A percentile compares a stretch with the other conserved stretches of the same genome.
phyloP scores from a whole-genome alignment of 148 eudicot species.

The Camellia lanceoleosa region DNA sequence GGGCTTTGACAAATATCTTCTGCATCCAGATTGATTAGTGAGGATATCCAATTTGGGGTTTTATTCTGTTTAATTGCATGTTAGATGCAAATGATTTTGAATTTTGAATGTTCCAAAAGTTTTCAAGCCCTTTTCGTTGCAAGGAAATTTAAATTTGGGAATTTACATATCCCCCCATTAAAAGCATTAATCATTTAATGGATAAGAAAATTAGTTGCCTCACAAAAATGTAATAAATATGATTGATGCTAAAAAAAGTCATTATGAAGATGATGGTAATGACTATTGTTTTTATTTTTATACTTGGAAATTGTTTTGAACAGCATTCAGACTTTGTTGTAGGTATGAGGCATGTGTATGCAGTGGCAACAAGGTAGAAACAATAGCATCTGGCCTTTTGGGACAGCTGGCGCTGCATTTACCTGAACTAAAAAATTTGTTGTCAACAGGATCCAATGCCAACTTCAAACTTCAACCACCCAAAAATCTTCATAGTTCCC shows the following conservation, averaged over 20 bases:
- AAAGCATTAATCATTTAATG: neutral
- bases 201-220: neutral
- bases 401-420: conserved; percentile 55
- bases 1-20: neutral
- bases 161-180: neutral
- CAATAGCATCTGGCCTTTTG: conserved; percentile 56
- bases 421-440: conserved; percentile 46
- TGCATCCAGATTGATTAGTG: neutral
- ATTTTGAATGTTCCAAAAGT: neutral
- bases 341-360: conserved; percentile 73
- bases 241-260: neutral
- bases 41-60: neutral
- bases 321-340: conserved; percentile 13
- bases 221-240: neutral
- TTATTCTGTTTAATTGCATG: neutral
- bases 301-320: neutral
- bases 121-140: neutral
- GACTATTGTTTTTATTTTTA: neutral
- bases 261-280: neutral
- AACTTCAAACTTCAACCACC: conserved; percentile 54
- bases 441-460: conserved; percentile 46
- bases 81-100: neutral
- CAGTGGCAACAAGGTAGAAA: conserved; percentile 49
- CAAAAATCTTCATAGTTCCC: conserved; percentile 22
- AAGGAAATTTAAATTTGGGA: neutral